These are phyloP conservation scores for Penicillium expansum DNA, from an alignment of 2,329 filamentous ascomycete species.

Conservation along the genomic window DNA sequence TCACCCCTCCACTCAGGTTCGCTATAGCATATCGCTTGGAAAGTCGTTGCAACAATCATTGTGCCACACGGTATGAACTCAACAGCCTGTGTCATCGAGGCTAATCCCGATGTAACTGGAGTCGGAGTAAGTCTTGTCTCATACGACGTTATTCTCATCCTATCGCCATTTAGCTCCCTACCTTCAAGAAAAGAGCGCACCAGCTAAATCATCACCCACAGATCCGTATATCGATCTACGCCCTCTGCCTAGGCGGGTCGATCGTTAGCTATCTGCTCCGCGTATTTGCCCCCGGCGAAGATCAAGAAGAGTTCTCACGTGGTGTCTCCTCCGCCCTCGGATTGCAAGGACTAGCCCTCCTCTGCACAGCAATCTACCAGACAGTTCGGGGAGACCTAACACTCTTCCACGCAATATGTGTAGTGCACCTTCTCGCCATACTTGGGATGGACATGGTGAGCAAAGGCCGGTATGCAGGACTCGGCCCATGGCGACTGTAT, in stretches of 20 bases:
- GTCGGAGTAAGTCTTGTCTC: slow-evolving; percentile 12
- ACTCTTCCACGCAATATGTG: slow-evolving; percentile 22
- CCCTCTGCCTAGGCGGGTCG: slow-evolving; percentile 18
- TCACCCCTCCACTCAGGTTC: neutral
- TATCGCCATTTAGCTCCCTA: neutral
- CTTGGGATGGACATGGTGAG: slow-evolving; percentile 15
- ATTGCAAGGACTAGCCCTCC: slow-evolving; percentile 19
- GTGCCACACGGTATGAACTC: slow-evolving; percentile 10
- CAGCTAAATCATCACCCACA: neutral
- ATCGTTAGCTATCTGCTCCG: slow-evolving; percentile 16
- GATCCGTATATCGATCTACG: slow-evolving; percentile 20
- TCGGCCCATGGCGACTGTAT: slow-evolving; percentile 18
- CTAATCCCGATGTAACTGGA: slow-evolving; percentile 18
- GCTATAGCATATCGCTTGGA: neutral
- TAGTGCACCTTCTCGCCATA: slow-evolving; percentile 17
- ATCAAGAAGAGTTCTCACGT: slow-evolving; percentile 17
- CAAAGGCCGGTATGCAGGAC: slow-evolving; percentile 17
- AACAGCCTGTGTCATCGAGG: slow-evolving; percentile 15
- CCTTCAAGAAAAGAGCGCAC: neutral
- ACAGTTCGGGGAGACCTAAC: slow-evolving; percentile 16
- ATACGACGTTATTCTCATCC: neutral
- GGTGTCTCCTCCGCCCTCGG: slow-evolving; percentile 18
- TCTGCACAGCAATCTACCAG: slow-evolving; percentile 21
- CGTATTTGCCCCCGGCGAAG: slow-evolving; percentile 15
- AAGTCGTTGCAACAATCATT: neutral